Base-by-base conservation (phyloP, 352 stramenopile genomes). In the Globisporangium nagaii region DNA sequence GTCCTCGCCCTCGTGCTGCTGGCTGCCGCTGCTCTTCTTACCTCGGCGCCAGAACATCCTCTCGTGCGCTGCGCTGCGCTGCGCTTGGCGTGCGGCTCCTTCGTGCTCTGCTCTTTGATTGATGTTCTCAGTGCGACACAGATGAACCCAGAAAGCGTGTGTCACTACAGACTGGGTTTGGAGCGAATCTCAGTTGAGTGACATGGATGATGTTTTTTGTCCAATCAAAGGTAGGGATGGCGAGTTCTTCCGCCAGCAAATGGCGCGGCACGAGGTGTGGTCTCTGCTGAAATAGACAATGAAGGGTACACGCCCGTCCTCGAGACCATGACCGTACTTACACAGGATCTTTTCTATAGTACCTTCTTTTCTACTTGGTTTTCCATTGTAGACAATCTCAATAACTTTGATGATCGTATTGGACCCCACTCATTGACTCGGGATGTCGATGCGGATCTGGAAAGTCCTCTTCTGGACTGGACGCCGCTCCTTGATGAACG, bases 31-130 rank as follows among this genome's bases (percentile, higher is more conserved):
- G 52, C 62, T 63, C 39, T 62, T 61, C 57, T 62, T 70, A 20
- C 75, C n/a, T n/a, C n/a, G 71, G 1, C 72, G 75, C 78, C 78
- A 89, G 58, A 89, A 89, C 78, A 86, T 85, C 12, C 20, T 42
- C 15, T 5, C 19, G 11, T 34, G 9, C 3, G 10, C 30, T 28
- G 34, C 35, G 19, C 24, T 40, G 22, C 12, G 19, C 19, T n/a
- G n/a, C n/a, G n/a, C n/a, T n/a, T n/a, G n/a, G n/a, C n/a, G n/a
- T n/a, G n/a, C n/a, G n/a, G 11, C 43, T 17, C 13, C 9, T 28
- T 22, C 37, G 15, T 47, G 8, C 9, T 64, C 22, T 24, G n/a
- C n/a, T n/a, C n/a, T 69, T 25, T 28, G 17, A n/a, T n/a, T 6
- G 39, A 15, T 27, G 39, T 32, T 22, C 4, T n/a, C n/a, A n/a